These are phyloP conservation scores for Euphorbia peplus DNA, from an alignment of 345 rosid species.

Conservation along the genomic window DNA sequence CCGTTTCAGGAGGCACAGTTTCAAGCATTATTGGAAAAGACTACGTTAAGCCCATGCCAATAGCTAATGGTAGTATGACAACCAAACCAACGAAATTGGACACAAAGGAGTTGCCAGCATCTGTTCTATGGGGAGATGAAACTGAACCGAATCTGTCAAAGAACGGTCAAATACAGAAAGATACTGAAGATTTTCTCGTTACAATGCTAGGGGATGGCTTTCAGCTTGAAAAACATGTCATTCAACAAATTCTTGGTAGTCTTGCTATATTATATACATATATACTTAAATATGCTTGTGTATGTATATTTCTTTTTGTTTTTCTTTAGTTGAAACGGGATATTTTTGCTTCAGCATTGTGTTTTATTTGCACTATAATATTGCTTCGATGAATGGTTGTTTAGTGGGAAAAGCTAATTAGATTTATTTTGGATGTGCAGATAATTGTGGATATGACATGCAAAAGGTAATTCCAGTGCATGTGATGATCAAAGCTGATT, in stretches of 20 bases:
- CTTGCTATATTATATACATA: neutral
- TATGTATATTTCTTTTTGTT: conserved; percentile 1
- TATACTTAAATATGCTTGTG: no score
- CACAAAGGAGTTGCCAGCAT: conserved; percentile 26
- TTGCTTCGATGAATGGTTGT: neutral
- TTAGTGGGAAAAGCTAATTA: conserved; percentile 21
- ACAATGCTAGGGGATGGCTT: conserved; percentile 53
- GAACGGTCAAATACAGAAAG: conserved; percentile 29
- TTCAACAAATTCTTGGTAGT: conserved; percentile 45
- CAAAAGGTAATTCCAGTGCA: conserved; percentile 38
- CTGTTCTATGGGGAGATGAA: conserved; percentile 36
- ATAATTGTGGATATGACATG: conserved; percentile 49
- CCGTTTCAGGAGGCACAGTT: conserved; percentile 50
- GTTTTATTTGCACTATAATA: neutral
- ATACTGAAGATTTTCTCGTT: conserved; percentile 47
- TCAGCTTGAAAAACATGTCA: conserved; percentile 32
- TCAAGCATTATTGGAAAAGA: conserved; percentile 47
- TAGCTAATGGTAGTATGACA: conserved; percentile 21
- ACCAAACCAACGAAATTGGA: conserved; percentile 54
- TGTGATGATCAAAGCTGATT: conserved; percentile 5
- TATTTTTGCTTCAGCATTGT: neutral
- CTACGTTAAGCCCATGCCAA: conserved; percentile 31
- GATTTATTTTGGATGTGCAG: conserved; percentile 35
- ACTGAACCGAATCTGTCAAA: conserved; percentile 10
- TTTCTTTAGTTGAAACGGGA: neutral